A percentile compares a stretch with the other conserved stretches of the same genome.
Conservation (phyloP, 1,284 basidiomycete genomes). For the Termitomyces sp. region DNA sequence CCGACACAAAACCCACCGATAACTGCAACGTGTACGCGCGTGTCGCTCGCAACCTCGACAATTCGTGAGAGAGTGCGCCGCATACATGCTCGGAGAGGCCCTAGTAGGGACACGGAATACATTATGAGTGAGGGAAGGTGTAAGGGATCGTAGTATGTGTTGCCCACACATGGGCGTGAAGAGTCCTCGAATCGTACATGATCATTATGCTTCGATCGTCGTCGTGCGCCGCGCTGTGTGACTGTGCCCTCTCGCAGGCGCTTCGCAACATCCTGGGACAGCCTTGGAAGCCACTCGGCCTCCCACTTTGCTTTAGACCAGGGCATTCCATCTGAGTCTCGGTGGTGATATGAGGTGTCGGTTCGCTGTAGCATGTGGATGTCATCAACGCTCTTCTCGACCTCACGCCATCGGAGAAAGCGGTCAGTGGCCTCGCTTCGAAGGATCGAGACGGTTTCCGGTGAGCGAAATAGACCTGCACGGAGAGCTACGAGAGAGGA, state of each 20-base stretch:
- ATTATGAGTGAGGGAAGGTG: constrained; percentile 38
- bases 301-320: constrained; percentile 63
- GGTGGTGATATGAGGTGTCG: constrained; percentile 14
- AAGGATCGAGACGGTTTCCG: constrained; percentile 50
- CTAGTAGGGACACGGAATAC: constrained; percentile 36
- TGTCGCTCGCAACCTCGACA: constrained; percentile 22
- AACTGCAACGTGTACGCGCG: constrained; percentile 25
- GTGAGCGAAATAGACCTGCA: constrained; percentile 53
- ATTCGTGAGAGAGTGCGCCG: constrained; percentile 21
- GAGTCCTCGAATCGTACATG: constrained; percentile 5
- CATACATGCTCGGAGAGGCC: constrained; percentile 28
- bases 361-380: constrained; percentile 26
- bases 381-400: constrained; percentile 46
- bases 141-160: constrained; percentile 31
- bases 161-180: constrained; percentile 5
- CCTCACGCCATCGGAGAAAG: constrained; percentile 68
- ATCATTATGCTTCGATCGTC: neutral
- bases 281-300: constrained; percentile 51
- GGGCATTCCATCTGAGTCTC: constrained; percentile 12
- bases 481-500: constrained; percentile 47
- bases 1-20: constrained; percentile 35
- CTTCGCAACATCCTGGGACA: constrained; percentile 55
- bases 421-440: constrained; percentile 62
- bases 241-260: constrained; percentile 32
- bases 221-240: constrained; percentile 15